Evolutionary conservation across 2,329 filamentous ascomycete genomes (phyloP), one percentile per base, ranked within the genome.

Genomic region (Pseudocercospora cruenta): DNA sequence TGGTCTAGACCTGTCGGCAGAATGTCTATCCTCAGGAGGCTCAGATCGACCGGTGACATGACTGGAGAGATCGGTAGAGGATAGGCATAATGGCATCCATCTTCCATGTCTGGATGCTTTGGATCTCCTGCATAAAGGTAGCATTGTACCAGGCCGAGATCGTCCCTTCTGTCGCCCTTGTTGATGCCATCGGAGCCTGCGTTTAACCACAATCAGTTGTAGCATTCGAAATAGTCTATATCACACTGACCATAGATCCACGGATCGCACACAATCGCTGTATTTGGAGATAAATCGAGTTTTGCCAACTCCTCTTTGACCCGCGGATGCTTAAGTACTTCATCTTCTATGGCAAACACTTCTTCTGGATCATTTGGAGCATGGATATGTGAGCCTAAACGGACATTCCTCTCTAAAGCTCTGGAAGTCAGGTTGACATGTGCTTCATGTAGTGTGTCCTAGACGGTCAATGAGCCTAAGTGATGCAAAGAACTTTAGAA

Each of bases 1-100:
- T 85, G 83, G 75, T 91, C 89, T 5, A 81, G 82, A 2, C 90
- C 90, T 3, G 88, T 91, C 1, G 90, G 90, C 7, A 92, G 78
- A 63, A 86, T 82, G 73, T 93, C 90, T 68, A 93, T 90, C 10
- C 90, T 85, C 53, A 90, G 83, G 43, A 93, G 83, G 72, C 89
- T 87, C 79, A 87, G 85, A 45, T 84, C 83, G 33, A 61, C 49
- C 0, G 84, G 85, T 73, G 88, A 88, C 47, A 93, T 81, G 21
- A 91, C 89, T 0, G 89, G 88, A 1, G 87, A 90, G 67, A 90
- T 87, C n/a, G 86, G 82, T 1, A 91, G 79, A 0, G 89, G 89
- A 70, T 90, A 85, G 0, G 89, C 87, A 72, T 91, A 91, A 75
- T 91, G 88, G 73, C 90, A 90, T 45, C 85, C 86, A 72, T 92